Evolutionary conservation across 768 basidiomycete genomes (phyloP), one percentile per base, ranked within the genome.

Genomic region (Steccherinum ochraceum): DNA sequence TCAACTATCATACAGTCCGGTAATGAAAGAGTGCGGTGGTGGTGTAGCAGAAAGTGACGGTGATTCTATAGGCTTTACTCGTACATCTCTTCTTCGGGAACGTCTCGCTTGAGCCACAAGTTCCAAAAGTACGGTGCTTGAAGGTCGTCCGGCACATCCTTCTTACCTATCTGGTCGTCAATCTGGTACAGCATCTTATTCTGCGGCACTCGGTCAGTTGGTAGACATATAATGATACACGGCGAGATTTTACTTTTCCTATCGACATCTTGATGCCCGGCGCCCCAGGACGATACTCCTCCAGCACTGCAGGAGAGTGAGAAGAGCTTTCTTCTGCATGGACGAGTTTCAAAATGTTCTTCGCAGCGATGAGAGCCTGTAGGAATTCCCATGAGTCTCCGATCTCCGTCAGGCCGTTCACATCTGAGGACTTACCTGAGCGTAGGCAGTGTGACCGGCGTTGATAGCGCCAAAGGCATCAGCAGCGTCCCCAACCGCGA

Each of bases 201-300:
- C 71, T 76, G n/a, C n/a, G 50, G 11, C 55, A 26, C 30, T 12
- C 45, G 24, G 27, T 27, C 20, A 51, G 30, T 18, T 21, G 39
- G 41, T 12, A 42, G 24, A 35, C 27, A 42, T 13, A 20, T 21
- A 12, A 12, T 19, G 12, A 26, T n/a, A 23, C 19, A 23, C 40
- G 24, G 13, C 42, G 41, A 45, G 25, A 50, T 40, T n/a, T 56
- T 46, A 80, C 78, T 44, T 83, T 55, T 3, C 83, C 83, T 20
- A 85, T 71, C 0, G 83, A 78, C 1, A 85, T 72, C 59, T 83
- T 83, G 68, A 84, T 84, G 16, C 71, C 78, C 0, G 79, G 78
- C 10, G 64, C 56, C 4, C 71, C 67, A 0, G 81, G 78, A 0
- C 46, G 60, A 52, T 83, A 82, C 10, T 58, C 61, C 46, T 75